These are phyloP conservation scores for Candida chauliodis DNA, from an alignment of 805 yeast genomes.

Conservation along the genomic window DNA sequence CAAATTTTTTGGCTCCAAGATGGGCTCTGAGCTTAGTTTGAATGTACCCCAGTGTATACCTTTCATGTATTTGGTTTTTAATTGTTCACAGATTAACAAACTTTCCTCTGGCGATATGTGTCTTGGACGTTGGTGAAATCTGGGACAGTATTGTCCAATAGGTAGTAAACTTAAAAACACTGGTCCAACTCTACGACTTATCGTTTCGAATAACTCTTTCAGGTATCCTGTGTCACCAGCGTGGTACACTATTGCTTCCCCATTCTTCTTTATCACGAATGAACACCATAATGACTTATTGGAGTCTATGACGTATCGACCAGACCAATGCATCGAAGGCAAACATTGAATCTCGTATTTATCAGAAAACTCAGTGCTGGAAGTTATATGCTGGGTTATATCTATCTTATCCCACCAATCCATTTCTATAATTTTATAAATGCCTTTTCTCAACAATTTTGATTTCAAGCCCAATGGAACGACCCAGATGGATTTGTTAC, in stretches of 20 bases:
- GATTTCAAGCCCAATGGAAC: slow-evolving; percentile 78
- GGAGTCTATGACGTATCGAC: slow-evolving; percentile 74
- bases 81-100: slow-evolving; percentile 58
- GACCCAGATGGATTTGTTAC: slow-evolving; percentile 70
- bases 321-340: slow-evolving; percentile 98
- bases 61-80: slow-evolving; percentile 58
- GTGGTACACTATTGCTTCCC: slow-evolving; percentile 74
- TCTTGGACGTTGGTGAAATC: slow-evolving; percentile 89
- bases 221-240: slow-evolving; percentile 95
- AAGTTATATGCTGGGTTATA: slow-evolving; percentile 40
- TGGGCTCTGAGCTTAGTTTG: slow-evolving; percentile 82
- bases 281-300: slow-evolving; percentile 89
- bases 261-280: slow-evolving; percentile 63
- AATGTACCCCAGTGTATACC: slow-evolving; percentile 99
- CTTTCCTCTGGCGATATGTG: slow-evolving; percentile 85
- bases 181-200: slow-evolving; percentile 60
- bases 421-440: slow-evolving; percentile 66
- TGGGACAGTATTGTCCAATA: slow-evolving; percentile 92
- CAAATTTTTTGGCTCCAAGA: slow-evolving; percentile 72
- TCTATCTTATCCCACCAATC: slow-evolving; percentile 80
- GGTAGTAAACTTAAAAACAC: slow-evolving; percentile 69
- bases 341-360: slow-evolving; percentile 79
- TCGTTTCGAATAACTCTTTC: slow-evolving; percentile 64
- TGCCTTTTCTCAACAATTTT: slow-evolving; percentile 56
- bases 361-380: slow-evolving; percentile 33